Evolutionary conservation across 1,284 basidiomycete genomes (phyloP).

Genomic region (Waitea zeae): DNA sequence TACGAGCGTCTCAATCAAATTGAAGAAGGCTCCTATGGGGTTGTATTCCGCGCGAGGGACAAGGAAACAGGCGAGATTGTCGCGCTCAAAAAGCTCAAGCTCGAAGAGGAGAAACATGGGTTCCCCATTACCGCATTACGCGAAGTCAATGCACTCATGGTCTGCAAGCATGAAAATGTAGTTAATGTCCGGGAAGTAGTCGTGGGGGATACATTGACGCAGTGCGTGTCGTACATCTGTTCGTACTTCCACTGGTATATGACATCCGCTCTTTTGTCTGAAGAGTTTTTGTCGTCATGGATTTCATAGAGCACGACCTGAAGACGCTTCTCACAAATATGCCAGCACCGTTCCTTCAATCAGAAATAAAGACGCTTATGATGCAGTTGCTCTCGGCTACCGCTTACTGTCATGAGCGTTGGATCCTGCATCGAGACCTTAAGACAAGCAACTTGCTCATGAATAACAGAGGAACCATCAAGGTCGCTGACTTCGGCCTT

Average conservation of each 20-base stretch:
- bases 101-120: conserved; percentile 94
- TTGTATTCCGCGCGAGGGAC: conserved; percentile 91
- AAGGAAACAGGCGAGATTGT: conserved; percentile 91
- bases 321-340: conserved; percentile 89
- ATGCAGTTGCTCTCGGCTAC: conserved; percentile 89
- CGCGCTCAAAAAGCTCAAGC: conserved; percentile 94
- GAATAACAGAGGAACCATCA: conserved; percentile 97
- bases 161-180: conserved; percentile 85
- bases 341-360: conserved; percentile 90
- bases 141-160: conserved; percentile 90
- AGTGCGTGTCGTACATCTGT: conserved; percentile 44
- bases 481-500: conserved; percentile 96
- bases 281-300: conserved; percentile 98
- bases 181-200: conserved; percentile 93
- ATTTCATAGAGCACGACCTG: conserved; percentile 98
- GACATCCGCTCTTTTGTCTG: conserved; percentile 1
- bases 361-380: conserved; percentile 96
- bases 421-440: conserved; percentile 95
- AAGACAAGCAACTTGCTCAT: conserved; percentile 97
- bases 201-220: conserved; percentile 96
- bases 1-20: conserved; percentile 96
- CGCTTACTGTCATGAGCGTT: conserved; percentile 82
- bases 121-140: conserved; percentile 96
- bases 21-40: conserved; percentile 96
- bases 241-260: conserved; percentile 1